Evolutionary conservation across 768 basidiomycete genomes (phyloP), one percentile per base, ranked within the genome.

Genomic region (Lactarius psammicola): DNA sequence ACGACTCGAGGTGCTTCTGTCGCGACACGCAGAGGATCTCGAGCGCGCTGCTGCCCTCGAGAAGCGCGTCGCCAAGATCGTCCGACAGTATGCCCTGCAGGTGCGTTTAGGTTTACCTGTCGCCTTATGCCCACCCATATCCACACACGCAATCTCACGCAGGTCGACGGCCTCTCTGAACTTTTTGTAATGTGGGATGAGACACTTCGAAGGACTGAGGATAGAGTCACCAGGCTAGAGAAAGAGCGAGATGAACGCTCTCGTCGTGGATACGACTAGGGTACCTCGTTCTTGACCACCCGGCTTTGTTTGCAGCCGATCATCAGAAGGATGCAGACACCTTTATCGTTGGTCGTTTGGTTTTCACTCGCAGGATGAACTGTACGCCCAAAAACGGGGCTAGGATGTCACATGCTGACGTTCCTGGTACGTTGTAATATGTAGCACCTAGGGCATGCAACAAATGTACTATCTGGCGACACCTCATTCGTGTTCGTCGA

Each of bases 161-260:
- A 93, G 92, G 86, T 92, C 10, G 92, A 92, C 71, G 84, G 85
- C 1, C 79, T 94, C 1, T 94, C 92, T 15, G 91, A 93, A 69
- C 78, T 94, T 26, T 94, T 94, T 66, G 88, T 94, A 8, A 84
- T 84, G 17, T 94, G 92, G 92, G 90, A 94, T 69, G 90, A 93
- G 64, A 81, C 86, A 0, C 75, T 93, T 11, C 80, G 81, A n/a
- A 85, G 84, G 54, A 82, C 85, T 4, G 91, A 93, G 72, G 82
- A 83, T 62, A 83, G 83, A 59, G 75, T 87, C 7, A 76, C 76
- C 31, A 79, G 76, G 42, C 71, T 90, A 61, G 89, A 92, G 72
- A 82, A 82, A 63, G 85, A 87, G 51, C 81, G 79, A 66, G 80
- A 79, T 15, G 88, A 89, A 72, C 80, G 84, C 60, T 78, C 75